Conservation (phyloP, 257 asterid genomes). For the Lithospermum erythrorhizon region DNA sequence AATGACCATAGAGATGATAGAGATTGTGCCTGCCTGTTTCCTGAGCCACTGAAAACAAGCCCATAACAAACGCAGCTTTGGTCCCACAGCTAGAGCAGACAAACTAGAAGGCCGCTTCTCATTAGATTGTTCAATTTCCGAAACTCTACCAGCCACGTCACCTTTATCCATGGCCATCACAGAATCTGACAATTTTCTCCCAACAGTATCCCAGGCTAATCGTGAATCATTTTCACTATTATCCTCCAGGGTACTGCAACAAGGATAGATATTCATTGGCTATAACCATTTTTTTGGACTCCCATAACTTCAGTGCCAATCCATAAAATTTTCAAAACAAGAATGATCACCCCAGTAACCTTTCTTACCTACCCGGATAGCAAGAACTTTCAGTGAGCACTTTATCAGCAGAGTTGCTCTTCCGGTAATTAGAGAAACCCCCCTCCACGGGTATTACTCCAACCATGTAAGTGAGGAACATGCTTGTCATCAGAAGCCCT, state of each 20-base stretch:
- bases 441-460: constrained; percentile 51
- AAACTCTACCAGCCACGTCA: constrained; percentile 23
- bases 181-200: constrained; percentile 60
- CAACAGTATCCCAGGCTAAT: constrained; percentile 75
- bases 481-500: constrained; percentile 63
- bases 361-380: constrained; percentile 89
- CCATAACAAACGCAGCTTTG: constrained; percentile 78
- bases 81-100: constrained; percentile 68
- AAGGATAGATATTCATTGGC: constrained; percentile 9
- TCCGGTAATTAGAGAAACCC: constrained; percentile 20
- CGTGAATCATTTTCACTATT: constrained; percentile 33
- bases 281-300: constrained; percentile 6
- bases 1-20: constrained; percentile 21
- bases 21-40: constrained; percentile 66
- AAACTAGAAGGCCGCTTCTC: constrained; percentile 51
- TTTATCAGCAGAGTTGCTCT: constrained; percentile 24
- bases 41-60: constrained; percentile 69
- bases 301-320: not conserved
- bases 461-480: constrained; percentile 59
- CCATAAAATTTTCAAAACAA: constrained; percentile 1
- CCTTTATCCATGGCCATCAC: constrained; percentile 33
- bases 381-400: constrained; percentile 33
- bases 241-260: constrained; percentile 34
- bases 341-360: constrained; percentile 35
- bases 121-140: constrained; percentile 30